phyloP scores from a whole-genome alignment of 2,329 filamentous ascomycete species.

The Bertia moriformis region DNA sequence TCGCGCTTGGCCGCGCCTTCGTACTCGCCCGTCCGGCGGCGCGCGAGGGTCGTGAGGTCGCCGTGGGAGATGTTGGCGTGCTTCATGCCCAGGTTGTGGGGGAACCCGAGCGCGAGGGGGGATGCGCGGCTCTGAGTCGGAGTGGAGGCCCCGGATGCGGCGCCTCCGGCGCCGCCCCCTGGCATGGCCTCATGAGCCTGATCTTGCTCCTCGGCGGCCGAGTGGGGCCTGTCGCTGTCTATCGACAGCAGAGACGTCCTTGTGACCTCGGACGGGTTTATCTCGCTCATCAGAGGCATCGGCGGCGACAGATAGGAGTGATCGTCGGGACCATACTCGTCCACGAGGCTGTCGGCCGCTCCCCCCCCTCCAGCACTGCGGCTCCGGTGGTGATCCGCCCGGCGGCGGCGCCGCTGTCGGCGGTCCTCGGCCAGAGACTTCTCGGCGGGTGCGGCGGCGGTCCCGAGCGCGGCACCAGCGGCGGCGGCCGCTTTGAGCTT shows the following conservation, averaged over 20 bases:
- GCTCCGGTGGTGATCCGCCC: slow-evolving; percentile 27
- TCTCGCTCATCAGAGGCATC: slow-evolving; percentile 45
- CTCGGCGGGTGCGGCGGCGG: slow-evolving; percentile 18
- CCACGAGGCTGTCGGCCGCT: slow-evolving; percentile 31
- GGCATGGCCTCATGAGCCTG: no score
- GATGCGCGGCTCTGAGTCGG: not conserved
- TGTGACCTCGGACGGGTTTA: not conserved
- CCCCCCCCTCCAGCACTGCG: slow-evolving; percentile 27
- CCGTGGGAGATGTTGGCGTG: not conserved
- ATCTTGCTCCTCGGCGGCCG: slow-evolving; percentile 48
- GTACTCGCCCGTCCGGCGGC: slow-evolving; percentile 24
- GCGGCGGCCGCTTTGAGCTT: slow-evolving; percentile 30
- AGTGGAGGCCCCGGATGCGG: not conserved
- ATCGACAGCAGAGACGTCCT: not conserved
- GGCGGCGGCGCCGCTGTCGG: slow-evolving; percentile 33
- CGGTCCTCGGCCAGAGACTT: slow-evolving; percentile 33
- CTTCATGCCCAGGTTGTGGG: not conserved
- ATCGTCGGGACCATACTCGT: slow-evolving; percentile 31
- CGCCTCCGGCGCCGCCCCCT: not conserved
- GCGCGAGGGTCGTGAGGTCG: slow-evolving; percentile 25
- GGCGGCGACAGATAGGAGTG: slow-evolving; percentile 51
- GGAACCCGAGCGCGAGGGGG: not conserved
- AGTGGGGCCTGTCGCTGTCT: slow-evolving; percentile 58
- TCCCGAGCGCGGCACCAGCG: slow-evolving; percentile 18
- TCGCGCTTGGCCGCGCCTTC: slow-evolving; percentile 4